Evolutionary conservation across 2,329 filamentous ascomycete genomes (phyloP).

Genomic region (Thelonectria olida): DNA sequence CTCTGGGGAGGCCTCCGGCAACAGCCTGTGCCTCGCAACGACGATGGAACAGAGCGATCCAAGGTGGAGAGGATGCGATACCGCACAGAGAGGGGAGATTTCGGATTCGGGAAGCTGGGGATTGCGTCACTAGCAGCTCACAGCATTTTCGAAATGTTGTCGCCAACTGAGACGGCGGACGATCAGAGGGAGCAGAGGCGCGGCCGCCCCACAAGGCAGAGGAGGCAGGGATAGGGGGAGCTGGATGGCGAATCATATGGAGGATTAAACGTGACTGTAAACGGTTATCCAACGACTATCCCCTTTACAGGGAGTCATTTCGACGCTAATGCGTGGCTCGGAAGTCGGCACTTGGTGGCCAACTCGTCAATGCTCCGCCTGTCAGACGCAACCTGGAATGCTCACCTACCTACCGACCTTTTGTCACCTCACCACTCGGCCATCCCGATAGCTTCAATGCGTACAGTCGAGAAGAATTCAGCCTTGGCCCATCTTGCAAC

Average conservation of each 20-base stretch:
- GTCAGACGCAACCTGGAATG: not conserved
- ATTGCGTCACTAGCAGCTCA: not conserved
- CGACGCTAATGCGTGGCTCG: not conserved
- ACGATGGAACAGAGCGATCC: not conserved
- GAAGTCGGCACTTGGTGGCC: slow-evolving; percentile 2
- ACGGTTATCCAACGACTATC: not conserved
- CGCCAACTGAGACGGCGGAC: not conserved
- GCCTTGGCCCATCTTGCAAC: not conserved
- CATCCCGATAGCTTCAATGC: not conserved
- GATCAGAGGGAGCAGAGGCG: too few relatives aligned
- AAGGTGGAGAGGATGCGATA: not conserved
- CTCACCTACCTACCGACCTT: too few relatives aligned
- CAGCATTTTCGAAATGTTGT: not conserved
- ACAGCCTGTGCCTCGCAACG: not conserved
- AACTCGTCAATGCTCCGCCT: not conserved
- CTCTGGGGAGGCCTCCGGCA: slow-evolving; percentile 1
- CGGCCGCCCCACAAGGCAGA: not conserved
- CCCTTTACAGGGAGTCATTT: slow-evolving; percentile 5
- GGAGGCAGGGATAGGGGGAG: not conserved
- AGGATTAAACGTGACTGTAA: not conserved
- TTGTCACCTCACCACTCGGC: not conserved
- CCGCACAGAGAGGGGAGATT: slow-evolving; percentile 10
- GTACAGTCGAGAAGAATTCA: not conserved
- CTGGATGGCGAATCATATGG: not conserved
- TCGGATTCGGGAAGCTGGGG: slow-evolving; percentile 5